Evolutionary conservation across 140 eudicot species (phyloP), one percentile per base, ranked within the genome.

Genomic region (Flaveria floridana): DNA sequence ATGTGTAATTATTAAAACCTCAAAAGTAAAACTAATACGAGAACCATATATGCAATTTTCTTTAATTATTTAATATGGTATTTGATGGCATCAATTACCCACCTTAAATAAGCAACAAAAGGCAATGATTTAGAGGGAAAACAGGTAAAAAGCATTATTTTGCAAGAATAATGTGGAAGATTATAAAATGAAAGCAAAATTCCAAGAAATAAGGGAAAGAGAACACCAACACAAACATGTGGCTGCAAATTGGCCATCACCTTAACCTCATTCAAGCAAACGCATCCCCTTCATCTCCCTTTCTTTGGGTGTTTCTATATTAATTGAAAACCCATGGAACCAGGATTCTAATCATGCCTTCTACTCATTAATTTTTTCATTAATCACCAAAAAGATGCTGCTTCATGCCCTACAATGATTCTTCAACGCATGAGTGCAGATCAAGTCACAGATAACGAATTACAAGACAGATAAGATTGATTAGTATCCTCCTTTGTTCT

Each of bases 241-340:
- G 96, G 92, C 82, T 86, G 82, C 81, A 76, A 89, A 67, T 82
- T 68, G 75, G 79, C 83, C 73, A 78, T 59, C 77, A 77, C 16
- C 61, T 68, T 65, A 74, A 63, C 76, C 73, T 77, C 74, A 51
- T 80, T 74, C 62, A 56, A 50, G 68, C 63, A 51, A 73, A 79
- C 91, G 74, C 74, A 70, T 85, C 85, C 68, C 78, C 75, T 81
- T 59, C 82, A 78, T 83, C 83, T 78, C 71, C 64, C 82, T 78
- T 78, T 78, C 76, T 69, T 71, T 26, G 67, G 44, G 56, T 28
- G 62, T 74, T 46, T 46, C 59, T 25, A 74, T 65, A 55, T 44
- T 75, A 13, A 46, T 47, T 46, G 57, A 74, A 73, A 78, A 44
- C 79, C 55, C 42, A 76, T 65, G 46, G 26, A 75, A 75, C 75